A percentile compares a stretch with the other conserved stretches of the same genome.
Conservation (phyloP, 441 rosid genomes). For the Metrosideros polymorpha region DNA sequence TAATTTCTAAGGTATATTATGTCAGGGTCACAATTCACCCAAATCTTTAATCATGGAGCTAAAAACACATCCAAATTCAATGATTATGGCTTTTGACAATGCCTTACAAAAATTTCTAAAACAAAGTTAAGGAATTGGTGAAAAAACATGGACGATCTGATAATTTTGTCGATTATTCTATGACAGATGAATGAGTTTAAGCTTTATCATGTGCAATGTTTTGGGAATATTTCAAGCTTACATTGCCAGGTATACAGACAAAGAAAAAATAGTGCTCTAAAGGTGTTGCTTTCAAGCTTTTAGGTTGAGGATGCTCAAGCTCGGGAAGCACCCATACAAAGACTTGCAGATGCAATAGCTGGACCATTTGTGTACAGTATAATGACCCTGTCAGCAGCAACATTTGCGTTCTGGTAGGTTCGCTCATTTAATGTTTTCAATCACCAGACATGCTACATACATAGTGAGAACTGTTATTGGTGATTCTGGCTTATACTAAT, state of each 20-base stretch:
- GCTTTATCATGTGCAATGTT: background rate
- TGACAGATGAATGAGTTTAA: background rate
- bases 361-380: slow-evolving; percentile 90
- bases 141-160: background rate
- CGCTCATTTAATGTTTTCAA: slow-evolving; percentile 6
- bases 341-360: slow-evolving; percentile 92
- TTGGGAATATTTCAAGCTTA: background rate
- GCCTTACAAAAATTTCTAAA: background rate
- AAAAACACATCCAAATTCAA: background rate
- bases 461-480: background rate
- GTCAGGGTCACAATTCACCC: background rate
- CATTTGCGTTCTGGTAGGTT: slow-evolving; percentile 84
- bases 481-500: background rate
- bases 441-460: background rate
- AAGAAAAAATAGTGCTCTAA: background rate
- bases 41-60: background rate
- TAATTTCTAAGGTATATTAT: background rate
- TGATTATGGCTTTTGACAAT: background rate
- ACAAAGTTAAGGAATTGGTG: background rate
- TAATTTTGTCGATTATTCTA: background rate
- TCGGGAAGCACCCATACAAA: slow-evolving; percentile 85
- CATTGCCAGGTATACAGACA: background rate
- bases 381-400: slow-evolving; percentile 78
- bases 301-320: slow-evolving; percentile 98
- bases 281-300: slow-evolving; percentile 1